Base-by-base conservation (phyloP, 768 basidiomycete species). In the Neoboletus brunneissimus region DNA sequence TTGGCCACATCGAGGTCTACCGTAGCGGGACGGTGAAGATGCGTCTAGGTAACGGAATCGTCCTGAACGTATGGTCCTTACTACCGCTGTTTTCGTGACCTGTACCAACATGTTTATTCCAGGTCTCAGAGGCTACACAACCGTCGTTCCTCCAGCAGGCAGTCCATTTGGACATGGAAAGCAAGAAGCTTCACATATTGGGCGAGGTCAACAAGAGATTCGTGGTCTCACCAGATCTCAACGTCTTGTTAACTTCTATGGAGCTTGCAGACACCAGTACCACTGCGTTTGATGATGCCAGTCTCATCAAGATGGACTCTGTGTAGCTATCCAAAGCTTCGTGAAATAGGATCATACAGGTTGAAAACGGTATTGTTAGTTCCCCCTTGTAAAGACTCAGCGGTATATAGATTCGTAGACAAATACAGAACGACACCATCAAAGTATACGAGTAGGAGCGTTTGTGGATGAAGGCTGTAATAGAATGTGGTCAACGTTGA, bases 81-180 rank as follows among this genome's bases (percentile, higher is more conserved):
- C 41, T 38, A n/a, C 12, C 32, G 13, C 6, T 27, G 4, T 38
- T 48, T 48, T 51, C 23, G 5, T 38, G 48, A 37, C 22, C 6
- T 18, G 6, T 35, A 27, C 51, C 54, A 6, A 65, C 13, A 7
- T 27, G 9, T 49, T 38, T 29, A 51, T 43, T 35, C 64, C 91
- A 68, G 94, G 87, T 96, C 32, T 84, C 81, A 18, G 84, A 88
- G 11, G 91, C 87, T 9, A 92, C 90, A 2, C 88, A 88, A 53
- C 85, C 92, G 1, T 89, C 91, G 0, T 96, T 96, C 71, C 79
- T 95, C 3, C 91, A 95, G 68, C 92, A 96, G 54, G 88, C 89
- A 7, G 87, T 91, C 20, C 80, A 86, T 62, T 66, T 96, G 29
- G 86, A 96, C 67, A 65, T 73, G 50, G 72, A 72, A 38, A 73